Evolutionary conservation across 148 eudicot genomes (phyloP), one percentile per base, ranked within the genome.

Genomic region (Vaccinium darrowii): DNA sequence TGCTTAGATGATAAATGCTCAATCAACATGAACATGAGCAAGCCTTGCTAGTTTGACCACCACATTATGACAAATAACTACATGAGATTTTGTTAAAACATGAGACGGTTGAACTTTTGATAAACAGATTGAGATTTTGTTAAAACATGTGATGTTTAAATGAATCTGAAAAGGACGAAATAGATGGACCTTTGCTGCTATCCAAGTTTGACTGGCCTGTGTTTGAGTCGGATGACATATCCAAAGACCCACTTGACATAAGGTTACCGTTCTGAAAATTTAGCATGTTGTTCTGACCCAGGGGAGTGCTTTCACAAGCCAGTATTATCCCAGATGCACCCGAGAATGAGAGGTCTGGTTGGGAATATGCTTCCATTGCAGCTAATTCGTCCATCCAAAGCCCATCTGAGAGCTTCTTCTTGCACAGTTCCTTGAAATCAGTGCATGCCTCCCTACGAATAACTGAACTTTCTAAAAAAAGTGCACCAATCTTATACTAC

Each of bases 351-450:
- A 89, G 88, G 36, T 88, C 90, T 10, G 89, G 33, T 56, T 84
- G 87, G 36, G 90, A 58, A 75, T 52, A 87, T 62, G 93, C 92
- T 77, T 87, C 84, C 85, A 91, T 88, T 54, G 92, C 91, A 62
- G 93, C 93, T 86, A 91, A 84, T 77, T 91, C 92, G 30, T 87
- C 90, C 90, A 88, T 90, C 93, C 93, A 91, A 14, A 88, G 90
- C 57, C 88, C 88, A 84, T 91, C 93, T 14, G 86, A 82, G 84
- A 84, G 90, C 86, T 91, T 91, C 82, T 87, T 87, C 85, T 87
- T 90, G 86, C 89, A 91, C 51, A 91, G 88, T 27, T 90, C 93
- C 89, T 84, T 90, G 87, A 90, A 91, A 65, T 90, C 92, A 47
- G 43, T 82, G 87, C 93, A 91, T 14, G 93, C 93, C 72, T 81